A percentile compares a stretch with the other conserved stretches of the same genome.
Conservation (phyloP, 2,329 filamentous ascomycete species). For the Trichophyton equinum region DNA sequence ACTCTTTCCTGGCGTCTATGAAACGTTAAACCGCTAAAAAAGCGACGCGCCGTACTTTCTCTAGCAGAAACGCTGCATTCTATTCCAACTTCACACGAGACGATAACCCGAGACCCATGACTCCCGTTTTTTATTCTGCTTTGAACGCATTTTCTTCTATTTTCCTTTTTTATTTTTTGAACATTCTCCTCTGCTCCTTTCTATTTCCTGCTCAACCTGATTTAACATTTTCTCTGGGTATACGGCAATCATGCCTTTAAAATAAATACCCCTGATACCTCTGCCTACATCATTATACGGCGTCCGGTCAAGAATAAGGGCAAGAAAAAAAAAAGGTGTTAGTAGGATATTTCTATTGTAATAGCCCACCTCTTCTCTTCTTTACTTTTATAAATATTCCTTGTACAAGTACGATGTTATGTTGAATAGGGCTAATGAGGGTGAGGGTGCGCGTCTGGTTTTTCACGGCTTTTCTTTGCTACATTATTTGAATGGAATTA, state of each 20-base stretch:
- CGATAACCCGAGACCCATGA: neutral
- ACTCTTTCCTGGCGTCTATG: slow-evolving; percentile 92
- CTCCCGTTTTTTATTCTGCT: neutral
- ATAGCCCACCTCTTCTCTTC: neutral
- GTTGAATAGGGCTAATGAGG: neutral
- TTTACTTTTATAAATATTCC: neutral
- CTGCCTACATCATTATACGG: neutral
- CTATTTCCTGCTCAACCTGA: neutral
- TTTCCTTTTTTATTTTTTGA: neutral
- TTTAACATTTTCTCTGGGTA: neutral
- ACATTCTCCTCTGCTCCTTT: neutral
- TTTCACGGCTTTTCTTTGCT: neutral
- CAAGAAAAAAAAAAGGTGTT: neutral
- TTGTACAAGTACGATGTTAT: neutral
- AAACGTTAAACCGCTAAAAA: slow-evolving; percentile 30
- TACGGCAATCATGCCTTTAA: neutral
- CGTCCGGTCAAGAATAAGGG: neutral
- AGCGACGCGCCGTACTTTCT: neutral
- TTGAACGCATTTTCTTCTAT: neutral
- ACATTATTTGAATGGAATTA: neutral
- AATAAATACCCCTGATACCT: neutral
- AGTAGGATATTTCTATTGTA: neutral
- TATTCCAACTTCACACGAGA: neutral
- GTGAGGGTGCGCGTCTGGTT: neutral
- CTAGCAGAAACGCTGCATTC: neutral